Evolutionary conservation across 148 eudicot genomes (phyloP).

Genomic region (Cornus controversa): DNA sequence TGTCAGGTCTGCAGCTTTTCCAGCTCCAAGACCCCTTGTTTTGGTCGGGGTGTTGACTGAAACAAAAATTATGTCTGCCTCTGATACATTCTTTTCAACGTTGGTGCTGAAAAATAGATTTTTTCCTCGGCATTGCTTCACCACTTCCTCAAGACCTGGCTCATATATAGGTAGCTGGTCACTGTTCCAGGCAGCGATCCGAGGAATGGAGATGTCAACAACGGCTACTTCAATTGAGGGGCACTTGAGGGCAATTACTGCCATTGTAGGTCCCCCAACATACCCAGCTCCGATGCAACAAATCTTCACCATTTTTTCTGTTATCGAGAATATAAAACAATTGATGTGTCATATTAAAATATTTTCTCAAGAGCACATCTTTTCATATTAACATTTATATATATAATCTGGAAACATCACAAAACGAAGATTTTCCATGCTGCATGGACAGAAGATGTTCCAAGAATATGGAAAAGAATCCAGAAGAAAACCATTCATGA

Average conservation of each 20-base stretch:
- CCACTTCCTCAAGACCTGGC: constrained; percentile 64
- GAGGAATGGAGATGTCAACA: constrained; percentile 57
- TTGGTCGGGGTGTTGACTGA: constrained; percentile 71
- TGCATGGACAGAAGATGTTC: not conserved
- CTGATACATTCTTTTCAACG: constrained; percentile 56
- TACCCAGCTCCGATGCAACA: constrained; percentile 69
- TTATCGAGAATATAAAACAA: not conserved
- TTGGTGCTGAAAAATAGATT: constrained; percentile 64
- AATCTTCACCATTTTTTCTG: constrained; percentile 55
- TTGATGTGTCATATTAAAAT: not conserved
- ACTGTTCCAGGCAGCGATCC: constrained; percentile 69
- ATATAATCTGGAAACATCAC: not conserved
- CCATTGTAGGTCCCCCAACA: constrained; percentile 70
- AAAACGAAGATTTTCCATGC: not conserved
- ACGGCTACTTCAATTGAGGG: constrained; percentile 50
- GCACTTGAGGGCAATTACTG: constrained; percentile 64
- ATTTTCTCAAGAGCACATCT: not conserved
- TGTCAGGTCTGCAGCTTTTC: constrained; percentile 67
- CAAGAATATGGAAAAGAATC: no score
- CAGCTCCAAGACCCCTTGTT: constrained; percentile 65
- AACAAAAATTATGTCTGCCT: constrained; percentile 64
- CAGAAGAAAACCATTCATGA: no score
- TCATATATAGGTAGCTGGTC: constrained; percentile 61
- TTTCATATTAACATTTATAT: not conserved
- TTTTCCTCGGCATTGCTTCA: constrained; percentile 59